Evolutionary conservation across 2,329 filamentous ascomycete genomes (phyloP), one percentile per base, ranked within the genome.

Genomic region (Penicillium frequentans): DNA sequence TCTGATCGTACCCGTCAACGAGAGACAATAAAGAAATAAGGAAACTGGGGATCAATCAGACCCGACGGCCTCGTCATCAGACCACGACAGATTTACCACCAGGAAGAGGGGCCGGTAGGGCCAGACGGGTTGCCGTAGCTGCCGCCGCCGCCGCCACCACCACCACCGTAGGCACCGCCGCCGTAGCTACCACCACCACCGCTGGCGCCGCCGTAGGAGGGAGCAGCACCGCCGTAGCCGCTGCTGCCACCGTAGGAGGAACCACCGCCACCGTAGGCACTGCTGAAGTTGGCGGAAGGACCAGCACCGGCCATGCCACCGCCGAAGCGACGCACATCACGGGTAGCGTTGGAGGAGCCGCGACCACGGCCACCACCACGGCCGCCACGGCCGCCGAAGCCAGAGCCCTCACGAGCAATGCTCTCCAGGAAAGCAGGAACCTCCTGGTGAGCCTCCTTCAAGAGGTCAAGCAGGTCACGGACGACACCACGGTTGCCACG

Each of bases 381-480:
- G 61, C 90, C 84, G 62, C 89, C 85, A 63, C 86, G 82, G 52
- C 91, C 89, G 56, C 91, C 90, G 66, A 86, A 96, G 68, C 85
- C 84, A 62, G 90, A 90, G 63, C 91, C 90, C 80, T 99, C 95
- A 63, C 95, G 92, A 70, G 95, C 93, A 78, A 99, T 96, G 72
- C 90, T 96, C 84, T 99, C 95, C 59, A 99, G 84, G 86, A 98
- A 99, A 48, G 84, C 75, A 31, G 95, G 95, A 62, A 98, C 86
- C 72, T 99, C 95, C 78, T 99, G 95, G 82, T 99, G 96, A 66
- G 95, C 95, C 78, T 99, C 95, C 84, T 98, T 98, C 66, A 99
- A 86, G 27, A 99, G 87, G n/a, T 99, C 95, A 68, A 99, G 86
- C 60, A 99, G 87, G 70, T 98, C 95, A 66, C 95, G 90, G 64